phyloP scores from a whole-genome alignment of 805 yeast genomes.

The Myxozyma monticola region DNA sequence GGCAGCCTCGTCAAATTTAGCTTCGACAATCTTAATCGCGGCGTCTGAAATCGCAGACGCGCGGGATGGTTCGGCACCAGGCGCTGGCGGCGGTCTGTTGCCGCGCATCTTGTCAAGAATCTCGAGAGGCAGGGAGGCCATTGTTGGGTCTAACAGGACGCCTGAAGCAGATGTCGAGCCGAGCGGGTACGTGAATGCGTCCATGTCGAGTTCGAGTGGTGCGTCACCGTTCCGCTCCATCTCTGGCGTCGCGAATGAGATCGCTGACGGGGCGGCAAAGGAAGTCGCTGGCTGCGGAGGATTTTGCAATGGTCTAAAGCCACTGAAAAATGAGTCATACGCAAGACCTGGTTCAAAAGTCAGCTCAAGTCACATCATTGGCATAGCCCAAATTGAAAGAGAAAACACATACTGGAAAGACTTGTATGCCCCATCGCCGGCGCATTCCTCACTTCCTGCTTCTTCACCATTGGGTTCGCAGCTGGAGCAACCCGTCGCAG shows the following conservation, averaged over 20 bases:
- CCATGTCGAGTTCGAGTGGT: constrained; percentile 3
- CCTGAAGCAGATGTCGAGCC: constrained; percentile 22
- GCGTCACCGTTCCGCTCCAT: constrained; percentile 10
- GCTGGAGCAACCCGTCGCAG: constrained; percentile 3
- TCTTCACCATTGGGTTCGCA: too few species aligned
- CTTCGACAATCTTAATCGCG: constrained; percentile 18
- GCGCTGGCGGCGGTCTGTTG: constrained; percentile 21
- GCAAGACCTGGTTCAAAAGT: constrained; percentile 27
- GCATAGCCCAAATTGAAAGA: too few species aligned
- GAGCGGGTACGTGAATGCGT: constrained; percentile 14
- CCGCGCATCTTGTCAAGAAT: constrained; percentile 20
- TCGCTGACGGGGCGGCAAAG: too few species aligned
- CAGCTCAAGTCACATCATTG: too few species aligned
- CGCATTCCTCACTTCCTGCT: not conserved
- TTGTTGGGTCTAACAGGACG: constrained; percentile 15
- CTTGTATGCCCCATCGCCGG: constrained; percentile 6
- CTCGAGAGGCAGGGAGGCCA: constrained; percentile 12
- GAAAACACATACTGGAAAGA: constrained; percentile 9
- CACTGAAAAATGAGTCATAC: constrained; percentile 25
- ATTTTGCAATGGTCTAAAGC: constrained; percentile 28
- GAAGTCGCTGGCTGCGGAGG: not conserved
- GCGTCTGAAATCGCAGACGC: constrained; percentile 13
- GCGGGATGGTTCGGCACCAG: constrained; percentile 13
- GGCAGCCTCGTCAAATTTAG: constrained; percentile 10
- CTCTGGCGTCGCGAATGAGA: constrained; percentile 3